A percentile compares a stretch with the other conserved stretches of the same genome.
These are phyloP conservation scores for Vachellia pachyceras DNA, from an alignment of 306 rosid genomes.

Conservation along the genomic window DNA sequence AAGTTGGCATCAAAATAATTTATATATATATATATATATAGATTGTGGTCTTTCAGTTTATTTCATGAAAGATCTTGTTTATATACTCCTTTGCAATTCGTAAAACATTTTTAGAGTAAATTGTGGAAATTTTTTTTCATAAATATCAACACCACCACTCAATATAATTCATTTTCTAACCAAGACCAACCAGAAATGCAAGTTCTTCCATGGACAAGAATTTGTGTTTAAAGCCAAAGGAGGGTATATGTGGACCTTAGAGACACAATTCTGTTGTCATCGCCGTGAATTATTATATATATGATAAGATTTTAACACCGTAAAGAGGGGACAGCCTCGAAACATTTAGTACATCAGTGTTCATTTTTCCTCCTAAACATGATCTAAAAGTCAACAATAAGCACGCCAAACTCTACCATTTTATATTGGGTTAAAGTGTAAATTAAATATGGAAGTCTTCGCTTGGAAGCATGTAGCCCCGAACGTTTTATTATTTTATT, in stretches of 20 bases:
- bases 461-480: no score
- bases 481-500: no score
- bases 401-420: constrained; percentile 6
- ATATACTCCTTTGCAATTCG: no score
- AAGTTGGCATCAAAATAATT: not conserved
- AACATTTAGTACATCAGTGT: not conserved
- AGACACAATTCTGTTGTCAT: constrained; percentile 21
- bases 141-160: not conserved
- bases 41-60: no score
- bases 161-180: not conserved
- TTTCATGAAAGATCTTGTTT: no score
- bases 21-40: no score
- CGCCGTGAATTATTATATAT: constrained; percentile 2
- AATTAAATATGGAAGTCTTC: no score
- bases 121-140: not conserved
- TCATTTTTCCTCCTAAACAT: not conserved
- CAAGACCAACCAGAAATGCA: constrained; percentile 17
- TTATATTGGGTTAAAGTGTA: not conserved
- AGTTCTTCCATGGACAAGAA: constrained; percentile 33
- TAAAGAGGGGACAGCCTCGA: constrained; percentile 35
- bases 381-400: constrained; percentile 46
- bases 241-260: constrained; percentile 40
- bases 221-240: constrained; percentile 54
- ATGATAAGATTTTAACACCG: constrained; percentile 17
- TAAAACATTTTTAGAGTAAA: no score